phyloP scores from a whole-genome alignment of 192 early-diverging fungal species.

The Chytriomyces sp. region DNA sequence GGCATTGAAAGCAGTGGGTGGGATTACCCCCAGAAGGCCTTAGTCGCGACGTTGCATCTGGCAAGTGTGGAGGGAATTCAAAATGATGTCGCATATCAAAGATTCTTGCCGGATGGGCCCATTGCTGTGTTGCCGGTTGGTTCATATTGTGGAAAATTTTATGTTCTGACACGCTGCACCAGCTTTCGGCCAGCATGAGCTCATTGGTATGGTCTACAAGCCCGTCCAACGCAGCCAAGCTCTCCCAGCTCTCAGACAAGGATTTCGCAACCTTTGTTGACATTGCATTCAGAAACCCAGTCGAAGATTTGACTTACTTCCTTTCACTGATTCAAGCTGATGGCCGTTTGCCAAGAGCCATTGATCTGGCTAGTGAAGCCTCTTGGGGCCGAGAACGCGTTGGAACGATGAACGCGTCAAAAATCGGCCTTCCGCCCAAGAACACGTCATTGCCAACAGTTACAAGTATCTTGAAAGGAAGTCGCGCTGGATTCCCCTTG shows the following conservation, averaged over 20 bases:
- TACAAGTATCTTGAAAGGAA: constrained; percentile 33
- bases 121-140: constrained; percentile 90
- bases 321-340: constrained; percentile 55
- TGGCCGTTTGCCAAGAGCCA: constrained; percentile 26
- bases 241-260: constrained; percentile 62
- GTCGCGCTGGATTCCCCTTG: constrained; percentile 82
- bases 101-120: constrained; percentile 93
- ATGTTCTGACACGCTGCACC: neutral
- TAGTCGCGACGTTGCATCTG: constrained; percentile 83
- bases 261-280: constrained; percentile 76
- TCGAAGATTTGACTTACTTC: constrained; percentile 75
- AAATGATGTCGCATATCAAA: constrained; percentile 85
- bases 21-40: constrained; percentile 82
- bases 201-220: constrained; percentile 92
- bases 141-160: neutral
- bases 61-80: constrained; percentile 18
- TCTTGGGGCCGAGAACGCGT: constrained; percentile 65
- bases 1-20: constrained; percentile 80
- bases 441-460: constrained; percentile 3
- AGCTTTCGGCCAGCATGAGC: constrained; percentile 63
- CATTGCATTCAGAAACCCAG: constrained; percentile 73
- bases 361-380: constrained; percentile 62
- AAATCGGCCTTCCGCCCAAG: constrained; percentile 43
- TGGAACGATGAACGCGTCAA: neutral
- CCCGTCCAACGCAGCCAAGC: constrained; percentile 59